These are phyloP conservation scores for Backusella psychrophila DNA, from an alignment of 192 early-diverging fungal species.

Conservation along the genomic window DNA sequence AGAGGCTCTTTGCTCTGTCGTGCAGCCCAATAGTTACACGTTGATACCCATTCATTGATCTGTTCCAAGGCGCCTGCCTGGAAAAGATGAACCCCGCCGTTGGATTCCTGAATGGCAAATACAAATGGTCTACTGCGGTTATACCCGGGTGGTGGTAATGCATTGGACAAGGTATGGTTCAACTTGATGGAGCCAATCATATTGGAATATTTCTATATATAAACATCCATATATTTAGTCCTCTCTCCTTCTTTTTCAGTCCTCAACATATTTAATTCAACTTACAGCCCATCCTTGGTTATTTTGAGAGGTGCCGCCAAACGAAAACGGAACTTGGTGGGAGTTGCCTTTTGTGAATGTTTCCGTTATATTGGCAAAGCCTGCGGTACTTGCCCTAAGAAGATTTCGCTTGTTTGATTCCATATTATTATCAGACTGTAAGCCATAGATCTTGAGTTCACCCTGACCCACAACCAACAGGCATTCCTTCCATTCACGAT, in stretches of 20 bases:
- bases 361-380: slow-evolving; percentile 28
- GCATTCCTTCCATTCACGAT: slow-evolving; percentile 84
- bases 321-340: neutral
- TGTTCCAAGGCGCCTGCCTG: slow-evolving; percentile 70
- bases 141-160: slow-evolving; percentile 86
- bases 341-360: slow-evolving; percentile 7
- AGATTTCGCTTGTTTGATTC: slow-evolving; percentile 27
- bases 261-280: neutral
- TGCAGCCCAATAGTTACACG: slow-evolving; percentile 95
- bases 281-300: slow-evolving; percentile 9
- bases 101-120: slow-evolving; percentile 81
- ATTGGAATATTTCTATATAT: slow-evolving; percentile 34
- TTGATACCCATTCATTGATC: slow-evolving; percentile 81
- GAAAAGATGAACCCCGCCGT: slow-evolving; percentile 86
- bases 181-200: slow-evolving; percentile 52
- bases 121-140: slow-evolving; percentile 71
- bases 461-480: slow-evolving; percentile 72
- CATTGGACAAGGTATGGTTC: slow-evolving; percentile 82
- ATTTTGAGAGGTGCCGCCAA: neutral
- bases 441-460: slow-evolving; percentile 78
- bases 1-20: slow-evolving; percentile 88
- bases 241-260: neutral
- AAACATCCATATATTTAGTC: neutral
- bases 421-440: slow-evolving; percentile 52
- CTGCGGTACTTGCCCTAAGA: slow-evolving; percentile 27